Conservation (phyloP, 2,329 filamentous ascomycete genomes). For the Penicillium sp. region DNA sequence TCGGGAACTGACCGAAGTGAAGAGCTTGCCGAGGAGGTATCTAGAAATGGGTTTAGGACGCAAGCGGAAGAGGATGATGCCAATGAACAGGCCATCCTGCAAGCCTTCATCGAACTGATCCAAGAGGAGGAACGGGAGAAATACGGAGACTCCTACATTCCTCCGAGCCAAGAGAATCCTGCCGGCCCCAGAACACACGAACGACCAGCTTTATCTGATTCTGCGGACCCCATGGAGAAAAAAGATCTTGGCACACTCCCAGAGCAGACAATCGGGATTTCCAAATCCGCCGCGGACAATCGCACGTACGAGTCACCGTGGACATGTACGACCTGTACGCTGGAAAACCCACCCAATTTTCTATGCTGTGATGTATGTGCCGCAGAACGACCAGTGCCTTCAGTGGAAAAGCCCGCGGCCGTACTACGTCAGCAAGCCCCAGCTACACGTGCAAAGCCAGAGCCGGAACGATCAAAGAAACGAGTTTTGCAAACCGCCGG, state of each 20-base stretch:
- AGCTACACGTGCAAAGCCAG: slow-evolving; percentile 6
- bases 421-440: not conserved
- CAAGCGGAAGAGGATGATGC: slow-evolving; percentile 86
- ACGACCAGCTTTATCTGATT: slow-evolving; percentile 44
- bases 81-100: slow-evolving; percentile 82
- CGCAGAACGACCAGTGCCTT: slow-evolving; percentile 54
- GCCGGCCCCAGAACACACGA: slow-evolving; percentile 49
- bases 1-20: slow-evolving; percentile 68
- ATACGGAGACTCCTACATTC: slow-evolving; percentile 60
- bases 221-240: slow-evolving; percentile 10
- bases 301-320: slow-evolving; percentile 51
- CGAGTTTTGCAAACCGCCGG: slow-evolving; percentile 17
- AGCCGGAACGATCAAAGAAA: slow-evolving; percentile 28
- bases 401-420: slow-evolving; percentile 21
- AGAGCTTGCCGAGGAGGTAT: slow-evolving; percentile 69
- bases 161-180: slow-evolving; percentile 57
- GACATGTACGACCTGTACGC: slow-evolving; percentile 65
- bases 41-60: slow-evolving; percentile 75
- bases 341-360: slow-evolving; percentile 63
- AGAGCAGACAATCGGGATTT: slow-evolving; percentile 10
- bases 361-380: slow-evolving; percentile 65
- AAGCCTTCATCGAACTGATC: slow-evolving; percentile 83
- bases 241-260: not conserved
- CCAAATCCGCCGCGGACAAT: slow-evolving; percentile 32
- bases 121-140: slow-evolving; percentile 73